Evolutionary conservation across 1,139 yeast genomes (phyloP).

Genomic region (Candida tunisiensis): DNA sequence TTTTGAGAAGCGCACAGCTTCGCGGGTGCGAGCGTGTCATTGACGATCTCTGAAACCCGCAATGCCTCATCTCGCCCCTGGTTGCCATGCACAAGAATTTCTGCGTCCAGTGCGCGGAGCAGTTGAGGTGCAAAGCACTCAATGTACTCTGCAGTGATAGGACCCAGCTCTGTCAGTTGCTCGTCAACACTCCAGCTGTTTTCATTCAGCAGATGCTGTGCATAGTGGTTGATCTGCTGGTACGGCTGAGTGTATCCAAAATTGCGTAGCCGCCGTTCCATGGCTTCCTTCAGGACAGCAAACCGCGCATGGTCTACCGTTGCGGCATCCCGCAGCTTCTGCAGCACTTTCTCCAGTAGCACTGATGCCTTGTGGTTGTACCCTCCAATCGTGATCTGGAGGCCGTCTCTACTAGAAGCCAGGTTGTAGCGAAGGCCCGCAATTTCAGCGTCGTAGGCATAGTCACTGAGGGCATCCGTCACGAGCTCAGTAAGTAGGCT

Average conservation of each 20-base stretch:
- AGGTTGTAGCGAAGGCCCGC: slow-evolving; percentile 58
- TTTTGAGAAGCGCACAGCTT: slow-evolving; percentile 21
- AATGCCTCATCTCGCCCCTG: slow-evolving; percentile 39
- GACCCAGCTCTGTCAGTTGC: slow-evolving; percentile 34
- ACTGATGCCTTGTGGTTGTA: slow-evolving; percentile 66
- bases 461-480: slow-evolving; percentile 60
- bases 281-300: slow-evolving; percentile 45
- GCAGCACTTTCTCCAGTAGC: slow-evolving; percentile 42
- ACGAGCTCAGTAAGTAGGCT: slow-evolving; percentile 50
- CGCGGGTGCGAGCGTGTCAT: slow-evolving; percentile 17
- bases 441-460: slow-evolving; percentile 68
- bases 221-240: slow-evolving; percentile 49
- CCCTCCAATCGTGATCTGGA: slow-evolving; percentile 53
- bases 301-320: slow-evolving; percentile 40
- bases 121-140: slow-evolving; percentile 28
- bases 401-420: slow-evolving; percentile 49
- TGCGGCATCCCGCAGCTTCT: slow-evolving; percentile 30
- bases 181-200: slow-evolving; percentile 49
- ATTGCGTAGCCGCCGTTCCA: slow-evolving; percentile 47
- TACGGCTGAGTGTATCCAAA: slow-evolving; percentile 57
- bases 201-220: slow-evolving; percentile 50
- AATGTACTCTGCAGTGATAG: slow-evolving; percentile 34
- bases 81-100: slow-evolving; percentile 70
- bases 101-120: slow-evolving; percentile 34
- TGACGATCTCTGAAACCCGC: slow-evolving; percentile 26